A percentile compares a stretch with the other conserved stretches of the same genome.
These are phyloP conservation scores for Neurospora sp. DNA, from an alignment of 2,329 filamentous ascomycete genomes.

Conservation along the genomic window DNA sequence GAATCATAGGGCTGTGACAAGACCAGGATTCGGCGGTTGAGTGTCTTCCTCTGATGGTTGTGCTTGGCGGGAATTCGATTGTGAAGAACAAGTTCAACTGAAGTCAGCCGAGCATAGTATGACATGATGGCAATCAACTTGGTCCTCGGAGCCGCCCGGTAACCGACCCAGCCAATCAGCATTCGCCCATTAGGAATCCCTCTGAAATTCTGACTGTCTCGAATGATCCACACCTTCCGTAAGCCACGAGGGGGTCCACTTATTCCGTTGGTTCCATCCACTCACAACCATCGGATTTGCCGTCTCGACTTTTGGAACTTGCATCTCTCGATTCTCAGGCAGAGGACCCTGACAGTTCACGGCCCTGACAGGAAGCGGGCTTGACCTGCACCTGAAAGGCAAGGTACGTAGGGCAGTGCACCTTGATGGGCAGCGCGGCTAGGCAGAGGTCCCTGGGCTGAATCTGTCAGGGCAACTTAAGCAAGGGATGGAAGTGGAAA, in stretches of 20 bases:
- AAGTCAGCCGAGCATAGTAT: slow-evolving; percentile 10
- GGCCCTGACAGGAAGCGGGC: neutral
- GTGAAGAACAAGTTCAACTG: neutral
- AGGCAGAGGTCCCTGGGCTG: neutral
- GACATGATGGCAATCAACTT: slow-evolving; percentile 15
- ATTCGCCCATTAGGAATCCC: slow-evolving; percentile 13
- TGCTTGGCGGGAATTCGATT: neutral
- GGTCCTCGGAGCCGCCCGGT: slow-evolving; percentile 12
- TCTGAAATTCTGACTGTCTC: neutral
- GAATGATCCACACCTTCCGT: neutral
- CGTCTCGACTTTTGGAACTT: neutral
- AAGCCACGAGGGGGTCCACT: neutral
- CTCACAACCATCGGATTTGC: neutral
- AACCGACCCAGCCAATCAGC: slow-evolving; percentile 20
- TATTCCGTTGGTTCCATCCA: neutral
- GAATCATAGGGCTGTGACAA: neutral
- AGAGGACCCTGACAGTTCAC: neutral
- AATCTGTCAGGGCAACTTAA: neutral
- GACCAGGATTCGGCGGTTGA: neutral
- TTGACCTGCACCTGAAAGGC: neutral
- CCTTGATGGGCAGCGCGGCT: neutral
- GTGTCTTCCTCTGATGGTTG: neutral
- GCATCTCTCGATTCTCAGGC: neutral
- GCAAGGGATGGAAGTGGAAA: neutral
- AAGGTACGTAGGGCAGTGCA: neutral